Base-by-base conservation (phyloP, 202 grass and related monocot genomes). In the Brachypodium distachyon region DNA sequence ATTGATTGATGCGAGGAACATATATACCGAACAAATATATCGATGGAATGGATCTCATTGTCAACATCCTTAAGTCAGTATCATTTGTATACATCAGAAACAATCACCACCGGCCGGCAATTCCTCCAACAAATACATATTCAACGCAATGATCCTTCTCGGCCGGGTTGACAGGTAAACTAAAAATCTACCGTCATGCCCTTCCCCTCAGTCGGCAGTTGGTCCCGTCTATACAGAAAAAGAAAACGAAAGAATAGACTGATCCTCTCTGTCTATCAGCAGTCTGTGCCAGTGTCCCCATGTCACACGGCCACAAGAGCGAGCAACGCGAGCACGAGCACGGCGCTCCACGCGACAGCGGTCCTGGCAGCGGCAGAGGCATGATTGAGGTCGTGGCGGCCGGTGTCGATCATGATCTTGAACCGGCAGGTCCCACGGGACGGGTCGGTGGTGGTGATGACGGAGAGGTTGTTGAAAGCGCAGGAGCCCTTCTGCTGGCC, bases 381-480 rank as follows among this genome's bases (percentile, higher is more conserved):
- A 0, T 80, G 70, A 1, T 61, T 33, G 64, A 76, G 34, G 46
- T 93, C 83, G 61, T 92, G 96, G 26, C 16, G 78, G 9, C 91
- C 77, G 52, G 76, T 78, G 80, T 96, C 87, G 82, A 99, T 99
- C 92, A 79, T 76, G 66, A 99, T 80, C 67, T 83, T 41, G 68
- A 99, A 99, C 49, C 61, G 85, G 87, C 96, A 99, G 0, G 59
- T 79, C 14, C 87, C 85, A 26, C 55, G 77, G 1, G 96, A 96
- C 4, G 96, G 96, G 63, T 99, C 89, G 13, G 82, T 87, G 43
- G 77, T 87, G 55, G 87, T 88, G 73, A 89, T 64, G 23, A 75
- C 13, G 32, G 96, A 90, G 58, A 98, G 79, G 82, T 82, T 88
- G 55, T 87, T 83, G 77, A 96, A 99, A 18, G 1, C 27, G 50